A percentile compares a stretch with the other conserved stretches of the same genome.
Conservation (phyloP, 169 alveolate genomes). For the Plasmodium yoelii region DNA sequence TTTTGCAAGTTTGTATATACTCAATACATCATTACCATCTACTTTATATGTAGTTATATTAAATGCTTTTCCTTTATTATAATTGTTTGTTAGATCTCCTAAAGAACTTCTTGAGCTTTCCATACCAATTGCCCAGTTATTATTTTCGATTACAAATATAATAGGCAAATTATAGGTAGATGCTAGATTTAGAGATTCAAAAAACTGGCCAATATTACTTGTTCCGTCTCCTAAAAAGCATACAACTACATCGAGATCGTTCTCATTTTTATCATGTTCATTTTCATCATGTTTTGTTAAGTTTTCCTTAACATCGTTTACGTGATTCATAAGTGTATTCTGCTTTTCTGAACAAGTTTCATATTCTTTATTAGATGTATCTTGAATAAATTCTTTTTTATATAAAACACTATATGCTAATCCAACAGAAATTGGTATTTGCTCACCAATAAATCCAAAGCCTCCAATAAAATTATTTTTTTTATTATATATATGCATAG, state of each 20-base stretch:
- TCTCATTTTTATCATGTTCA: background rate
- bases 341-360: too few species aligned
- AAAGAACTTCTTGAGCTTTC: slow-evolving; percentile 81
- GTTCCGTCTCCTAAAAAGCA: slow-evolving; percentile 94
- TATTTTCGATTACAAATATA: slow-evolving; percentile 90
- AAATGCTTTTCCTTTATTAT: slow-evolving; percentile 78
- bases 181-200: slow-evolving; percentile 92
- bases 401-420: slow-evolving; percentile 81
- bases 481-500: slow-evolving; percentile 92
- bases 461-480: slow-evolving; percentile 90
- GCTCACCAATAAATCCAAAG: slow-evolving; percentile 92
- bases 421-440: slow-evolving; percentile 85
- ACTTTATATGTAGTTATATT: slow-evolving; percentile 80
- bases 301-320: too few species aligned
- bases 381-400: slow-evolving; percentile 47
- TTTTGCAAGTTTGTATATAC: slow-evolving; percentile 78
- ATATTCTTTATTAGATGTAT: too few species aligned
- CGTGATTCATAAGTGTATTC: too few species aligned
- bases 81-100: slow-evolving; percentile 69
- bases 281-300: background rate
- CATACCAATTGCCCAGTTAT: slow-evolving; percentile 88
- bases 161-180: slow-evolving; percentile 90
- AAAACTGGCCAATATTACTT: slow-evolving; percentile 90
- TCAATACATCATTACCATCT: slow-evolving; percentile 85
- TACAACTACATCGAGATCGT: slow-evolving; percentile 81